Conservation (phyloP, 2,329 filamentous ascomycete species). For the Cordyceps fumosorosea region DNA sequence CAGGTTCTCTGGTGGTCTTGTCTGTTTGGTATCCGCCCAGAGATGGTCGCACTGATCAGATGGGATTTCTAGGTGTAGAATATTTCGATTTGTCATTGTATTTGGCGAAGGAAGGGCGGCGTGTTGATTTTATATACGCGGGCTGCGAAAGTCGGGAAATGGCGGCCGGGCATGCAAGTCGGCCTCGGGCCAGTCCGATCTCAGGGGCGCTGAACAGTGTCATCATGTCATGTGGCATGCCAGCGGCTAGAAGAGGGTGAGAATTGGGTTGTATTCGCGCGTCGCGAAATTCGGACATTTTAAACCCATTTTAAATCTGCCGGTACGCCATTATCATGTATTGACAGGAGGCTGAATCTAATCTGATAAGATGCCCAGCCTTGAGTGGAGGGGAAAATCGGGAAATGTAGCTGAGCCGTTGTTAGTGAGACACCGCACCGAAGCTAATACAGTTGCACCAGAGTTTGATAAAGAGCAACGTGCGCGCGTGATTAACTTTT, state of each 20-base stretch:
- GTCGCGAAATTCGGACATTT: not conserved
- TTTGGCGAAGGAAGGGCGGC: not conserved
- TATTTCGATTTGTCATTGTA: not conserved
- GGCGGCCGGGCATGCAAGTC: constrained; percentile 2
- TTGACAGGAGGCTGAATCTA: not conserved
- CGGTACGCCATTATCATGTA: too few relatives aligned
- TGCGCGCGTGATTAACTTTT: too few relatives aligned
- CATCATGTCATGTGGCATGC: not conserved
- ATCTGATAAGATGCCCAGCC: not conserved
- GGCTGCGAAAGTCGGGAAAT: not conserved
- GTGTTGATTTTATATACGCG: not conserved
- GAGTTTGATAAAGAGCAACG: too few relatives aligned
- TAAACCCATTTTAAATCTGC: not conserved
- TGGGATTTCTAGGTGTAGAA: not conserved
- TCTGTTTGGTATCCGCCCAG: not conserved
- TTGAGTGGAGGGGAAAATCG: not conserved
- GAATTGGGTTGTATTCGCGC: too few relatives aligned
- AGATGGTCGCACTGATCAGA: not conserved
- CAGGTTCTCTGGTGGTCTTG: not conserved
- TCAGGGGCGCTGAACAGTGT: not conserved
- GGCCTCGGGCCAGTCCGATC: not conserved
- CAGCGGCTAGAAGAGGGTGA: not conserved
- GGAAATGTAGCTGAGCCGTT: not conserved
- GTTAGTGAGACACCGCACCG: not conserved
- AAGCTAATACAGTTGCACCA: too few relatives aligned